Base-by-base conservation (phyloP, 768 basidiomycete species). In the Porphyrellus cyaneotinctus region DNA sequence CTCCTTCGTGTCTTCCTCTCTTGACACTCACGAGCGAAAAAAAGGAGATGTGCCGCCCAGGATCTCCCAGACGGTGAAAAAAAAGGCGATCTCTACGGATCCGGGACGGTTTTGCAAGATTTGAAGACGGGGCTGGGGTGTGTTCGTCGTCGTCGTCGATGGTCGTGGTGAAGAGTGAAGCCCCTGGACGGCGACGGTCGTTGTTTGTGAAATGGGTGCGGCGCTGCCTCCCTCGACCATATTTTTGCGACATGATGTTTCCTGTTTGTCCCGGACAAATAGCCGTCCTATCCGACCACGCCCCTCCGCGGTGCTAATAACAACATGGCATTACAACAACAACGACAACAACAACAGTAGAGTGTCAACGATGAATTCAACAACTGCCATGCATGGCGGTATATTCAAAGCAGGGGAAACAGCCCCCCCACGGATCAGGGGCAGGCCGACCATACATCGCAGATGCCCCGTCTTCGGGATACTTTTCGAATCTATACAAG, bases 331-430 rank as follows among this genome's bases (percentile, higher is more conserved):
- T 37, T 37, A 8, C 18, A 37, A 37, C 33, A n/a, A 26, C n/a
- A 4, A 55, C 39, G 47, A 57, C 39, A 52, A 55, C 31, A 41
- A 28, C 24, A 28, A 36, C 47, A 52, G 46, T 41, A 33, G 32
- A 56, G 38, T 44, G 56, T 59, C 52, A 26, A 37, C n/a, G 23
- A 23, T n/a, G n/a, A 46, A 28, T 35, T 59, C 47, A 58, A 51
- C 12, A 49, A 39, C 48, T 43, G 37, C 47, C 49, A 66, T 88
- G 90, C 33, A 53, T 43, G 18, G 58, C 53, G 0, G 59, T 58
- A 65, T 91, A 90, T 47, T 90, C 88, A 61, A 92, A 93, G 50
- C 86, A 83, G 17, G 86, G 84, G 74, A 95, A 95, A 32, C 74
- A 75, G 18, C 70, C 64, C 31, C 91, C 91, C 70, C 82, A 81